These are phyloP conservation scores for Heimioporus punctisporus DNA, from an alignment of 1,284 basidiomycete species.

Conservation along the genomic window DNA sequence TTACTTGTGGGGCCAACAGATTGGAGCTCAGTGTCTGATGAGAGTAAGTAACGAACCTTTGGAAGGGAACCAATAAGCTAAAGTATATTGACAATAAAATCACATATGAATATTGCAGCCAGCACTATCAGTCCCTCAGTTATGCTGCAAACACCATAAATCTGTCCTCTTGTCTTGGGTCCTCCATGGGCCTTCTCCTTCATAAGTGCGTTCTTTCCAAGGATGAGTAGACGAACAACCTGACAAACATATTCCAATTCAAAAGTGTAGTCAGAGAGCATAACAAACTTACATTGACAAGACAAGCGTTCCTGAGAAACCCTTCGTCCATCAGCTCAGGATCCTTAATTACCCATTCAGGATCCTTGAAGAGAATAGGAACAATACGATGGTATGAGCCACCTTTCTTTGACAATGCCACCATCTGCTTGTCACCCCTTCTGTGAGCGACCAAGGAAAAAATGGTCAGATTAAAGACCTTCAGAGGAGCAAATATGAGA, in stretches of 20 bases:
- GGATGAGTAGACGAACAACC: conserved; percentile 1
- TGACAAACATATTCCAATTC: background rate
- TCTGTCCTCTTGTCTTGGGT: conserved; percentile 1
- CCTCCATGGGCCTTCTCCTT: background rate
- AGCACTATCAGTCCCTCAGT: conserved; percentile 2
- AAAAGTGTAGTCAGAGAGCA: background rate
- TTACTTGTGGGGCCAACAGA: background rate
- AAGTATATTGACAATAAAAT: background rate
- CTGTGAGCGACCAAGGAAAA: background rate
- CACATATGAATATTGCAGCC: background rate
- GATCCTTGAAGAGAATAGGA: background rate
- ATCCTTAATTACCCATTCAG: too few relatives aligned
- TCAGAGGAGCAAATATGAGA: conserved; percentile 1
- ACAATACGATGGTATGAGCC: background rate
- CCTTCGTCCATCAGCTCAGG: background rate
- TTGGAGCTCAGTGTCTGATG: conserved; percentile 1
- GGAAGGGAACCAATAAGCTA: background rate
- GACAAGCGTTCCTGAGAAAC: background rate
- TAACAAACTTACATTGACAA: conserved; percentile 1
- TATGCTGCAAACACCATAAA: background rate
- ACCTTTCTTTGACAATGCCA: background rate
- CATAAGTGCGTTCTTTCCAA: background rate
- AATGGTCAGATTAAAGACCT: background rate
- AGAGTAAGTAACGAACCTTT: conserved; percentile 3
- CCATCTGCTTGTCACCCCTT: background rate